These are phyloP conservation scores for Pilatotrama ljubarskyi DNA, from an alignment of 768 basidiomycete species.

Conservation along the genomic window DNA sequence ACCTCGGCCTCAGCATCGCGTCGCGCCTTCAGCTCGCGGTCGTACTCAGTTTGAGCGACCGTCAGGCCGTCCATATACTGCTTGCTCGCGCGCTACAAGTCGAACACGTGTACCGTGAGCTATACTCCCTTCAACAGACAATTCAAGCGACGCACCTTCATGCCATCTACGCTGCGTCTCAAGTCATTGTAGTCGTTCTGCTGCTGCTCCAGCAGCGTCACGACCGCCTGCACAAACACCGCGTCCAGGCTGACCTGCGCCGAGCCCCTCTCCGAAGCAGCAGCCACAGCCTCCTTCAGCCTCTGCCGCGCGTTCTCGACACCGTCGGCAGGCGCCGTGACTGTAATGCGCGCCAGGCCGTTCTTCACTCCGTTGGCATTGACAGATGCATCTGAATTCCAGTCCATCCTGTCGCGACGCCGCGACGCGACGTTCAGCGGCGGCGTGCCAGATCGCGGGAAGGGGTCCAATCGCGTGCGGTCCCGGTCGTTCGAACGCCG, in stretches of 20 bases:
- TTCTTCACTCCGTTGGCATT: constrained; percentile 5
- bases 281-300: constrained; percentile 61
- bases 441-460: constrained; percentile 1
- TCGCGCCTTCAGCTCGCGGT: constrained; percentile 83
- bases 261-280: constrained; percentile 58
- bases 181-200: constrained; percentile 61
- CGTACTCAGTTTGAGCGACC: constrained; percentile 93
- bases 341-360: constrained; percentile 39
- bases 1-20: constrained; percentile 94
- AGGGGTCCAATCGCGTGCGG: constrained; percentile 1
- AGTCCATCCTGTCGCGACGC: constrained; percentile 6
- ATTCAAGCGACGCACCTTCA: constrained; percentile 64
- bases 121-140: neutral
- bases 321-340: constrained; percentile 48
- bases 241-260: constrained; percentile 70
- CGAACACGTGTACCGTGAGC: neutral
- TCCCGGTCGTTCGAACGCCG: constrained; percentile 13
- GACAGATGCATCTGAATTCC: constrained; percentile 1
- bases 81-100: constrained; percentile 77
- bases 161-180: constrained; percentile 78
- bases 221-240: constrained; percentile 68
- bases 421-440: constrained; percentile 2
- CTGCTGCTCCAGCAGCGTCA: constrained; percentile 64
- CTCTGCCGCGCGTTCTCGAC: constrained; percentile 48
- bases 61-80: constrained; percentile 91